Base-by-base conservation (phyloP, 2,329 filamentous ascomycete species). In the Clonostachys solani region DNA sequence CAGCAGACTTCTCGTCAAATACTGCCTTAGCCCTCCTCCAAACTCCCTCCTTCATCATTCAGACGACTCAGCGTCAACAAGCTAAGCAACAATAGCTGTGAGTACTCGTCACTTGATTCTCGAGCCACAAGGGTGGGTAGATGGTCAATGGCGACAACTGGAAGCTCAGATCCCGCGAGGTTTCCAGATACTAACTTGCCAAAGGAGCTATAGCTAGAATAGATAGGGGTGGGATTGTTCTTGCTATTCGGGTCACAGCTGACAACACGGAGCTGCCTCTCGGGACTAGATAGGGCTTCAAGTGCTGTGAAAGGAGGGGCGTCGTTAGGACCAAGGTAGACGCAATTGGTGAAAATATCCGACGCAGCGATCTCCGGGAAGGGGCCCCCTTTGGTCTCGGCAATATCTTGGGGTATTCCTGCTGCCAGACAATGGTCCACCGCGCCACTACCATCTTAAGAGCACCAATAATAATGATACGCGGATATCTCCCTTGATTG, bases 371-470 rank as follows among this genome's bases (percentile, higher is more conserved):
- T 89, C 71, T 92, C 88, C 48, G 72, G 66, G 71, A 91, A 92
- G n/a, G 88, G 88, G 2, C 87, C 88, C 50, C 84, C 84, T 19
- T 53, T 56, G 29, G 89, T 95, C 79, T 95, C 89, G 37, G 79
- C 79, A 63, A 95, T 79, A 73, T 95, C 90, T 75, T 72, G 54
- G 78, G 59, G 59, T 95, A 84, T 16, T 50, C 48, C 9, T 50
- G 47, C 7, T 47, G 49, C 10, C 43, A 36, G 37, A 34, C 36
- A 47, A 33, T 36, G 40, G n/a, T 47, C 45, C 8, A 38, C 29
- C 16, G 91, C 92, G 52, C 92, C 92, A 41, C 79, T 82, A 47
- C 91, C 91, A 62, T 92, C 96, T 88, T 86, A n/a, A 87, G 74
- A 3, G 81, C 89, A 53, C 92, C 92, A 53, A 96, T 92, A 45